phyloP scores from a whole-genome alignment of 352 stramenopile species.

The Phytopythium sindhum region DNA sequence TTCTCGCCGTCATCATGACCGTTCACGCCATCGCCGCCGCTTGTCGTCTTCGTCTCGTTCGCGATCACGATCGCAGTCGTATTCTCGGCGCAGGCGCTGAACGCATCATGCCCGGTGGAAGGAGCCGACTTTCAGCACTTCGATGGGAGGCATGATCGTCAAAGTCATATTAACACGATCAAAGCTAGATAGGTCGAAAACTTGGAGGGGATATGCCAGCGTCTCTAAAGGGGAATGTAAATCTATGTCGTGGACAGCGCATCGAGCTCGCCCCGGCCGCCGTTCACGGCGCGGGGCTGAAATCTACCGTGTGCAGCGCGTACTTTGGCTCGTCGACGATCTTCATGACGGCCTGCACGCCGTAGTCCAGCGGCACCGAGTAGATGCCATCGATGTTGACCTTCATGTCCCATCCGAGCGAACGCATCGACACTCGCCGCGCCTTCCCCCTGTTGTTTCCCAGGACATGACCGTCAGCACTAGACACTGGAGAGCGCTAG shows the following conservation, averaged over 20 bases:
- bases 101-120: background rate
- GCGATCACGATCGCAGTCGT: conserved; percentile 27
- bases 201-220: background rate
- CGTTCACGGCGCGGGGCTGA: conserved; percentile 20
- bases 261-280: conserved; percentile 8
- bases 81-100: conserved; percentile 8
- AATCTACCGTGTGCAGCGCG: conserved; percentile 80
- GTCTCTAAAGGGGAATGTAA: background rate
- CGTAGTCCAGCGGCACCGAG: conserved; percentile 85
- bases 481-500: no score
- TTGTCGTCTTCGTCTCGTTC: conserved; percentile 26
- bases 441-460: conserved; percentile 54
- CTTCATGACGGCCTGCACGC: conserved; percentile 89
- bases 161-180: conserved; percentile 1
- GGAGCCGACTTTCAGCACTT: background rate
- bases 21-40: conserved; percentile 1
- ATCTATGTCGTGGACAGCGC: conserved; percentile 10
- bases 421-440: conserved; percentile 84
- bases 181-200: background rate
- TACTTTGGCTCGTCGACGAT: conserved; percentile 86
- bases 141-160: background rate
- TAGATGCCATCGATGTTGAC: conserved; percentile 87
- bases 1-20: conserved; percentile 16
- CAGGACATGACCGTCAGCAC: conserved; percentile 1
- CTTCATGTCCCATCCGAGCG: conserved; percentile 88